A percentile compares a stretch with the other conserved stretches of the same genome.
Conservation (phyloP, 129 eudicot genomes). For the Heracleum sosnowskyi region DNA sequence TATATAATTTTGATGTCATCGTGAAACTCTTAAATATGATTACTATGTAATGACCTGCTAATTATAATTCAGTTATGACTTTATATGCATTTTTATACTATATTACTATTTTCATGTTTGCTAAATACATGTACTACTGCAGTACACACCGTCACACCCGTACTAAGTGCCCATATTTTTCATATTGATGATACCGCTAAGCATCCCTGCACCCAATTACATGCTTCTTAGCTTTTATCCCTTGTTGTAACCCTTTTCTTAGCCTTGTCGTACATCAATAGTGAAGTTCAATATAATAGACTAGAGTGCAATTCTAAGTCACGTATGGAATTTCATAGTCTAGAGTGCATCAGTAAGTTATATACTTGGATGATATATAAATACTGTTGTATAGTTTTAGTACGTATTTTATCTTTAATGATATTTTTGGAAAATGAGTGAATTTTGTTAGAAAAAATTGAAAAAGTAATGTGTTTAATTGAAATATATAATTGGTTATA, state of each 20-base stretch:
- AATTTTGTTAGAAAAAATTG: too few species aligned
- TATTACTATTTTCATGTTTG: too few species aligned
- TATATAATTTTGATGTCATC: neutral
- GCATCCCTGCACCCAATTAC: neutral
- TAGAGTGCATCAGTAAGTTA: neutral
- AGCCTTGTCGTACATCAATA: neutral
- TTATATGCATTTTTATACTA: too few species aligned
- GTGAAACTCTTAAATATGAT: neutral
- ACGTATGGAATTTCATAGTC: too few species aligned
- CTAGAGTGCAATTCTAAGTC: neutral
- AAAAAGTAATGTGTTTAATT: too few species aligned
- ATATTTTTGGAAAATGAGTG: too few species aligned
- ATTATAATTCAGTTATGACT: neutral
- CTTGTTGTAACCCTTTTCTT: neutral
- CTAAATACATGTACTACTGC: too few species aligned
- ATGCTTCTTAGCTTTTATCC: neutral
- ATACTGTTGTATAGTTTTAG: too few species aligned
- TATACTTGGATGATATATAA: too few species aligned
- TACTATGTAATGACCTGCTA: neutral
- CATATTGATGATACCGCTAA: neutral
- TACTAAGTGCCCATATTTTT: neutral
- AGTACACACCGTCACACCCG: too few species aligned
- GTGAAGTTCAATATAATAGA: neutral
- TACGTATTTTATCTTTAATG: too few species aligned
- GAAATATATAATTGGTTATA: too few species aligned